Base-by-base conservation (phyloP, 1,139 yeast genomes). In the Lodderomyces jiufengensis region DNA sequence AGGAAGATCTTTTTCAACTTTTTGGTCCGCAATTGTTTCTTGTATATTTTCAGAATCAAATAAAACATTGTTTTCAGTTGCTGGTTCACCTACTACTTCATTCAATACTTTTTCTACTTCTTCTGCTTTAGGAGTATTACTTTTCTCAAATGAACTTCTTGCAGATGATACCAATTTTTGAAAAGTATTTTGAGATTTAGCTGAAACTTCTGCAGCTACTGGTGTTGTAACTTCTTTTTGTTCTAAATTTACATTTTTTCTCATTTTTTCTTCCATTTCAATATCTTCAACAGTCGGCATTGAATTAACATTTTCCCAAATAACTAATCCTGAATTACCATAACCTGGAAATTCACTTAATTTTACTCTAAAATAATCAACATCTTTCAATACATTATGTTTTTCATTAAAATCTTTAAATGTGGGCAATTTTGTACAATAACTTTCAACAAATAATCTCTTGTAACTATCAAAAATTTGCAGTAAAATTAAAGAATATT, bases 331-430 rank as follows among this genome's bases (percentile, higher is more conserved):
- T 1, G 82, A 72, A 42, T 78, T 70, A 0, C 83, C 84, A 42
- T 81, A 76, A 0, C 88, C 88, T 10, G 78, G 74, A 12, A 78
- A 53, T 33, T 74, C 78, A 31, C 75, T 69, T 24, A 82, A 59
- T 42, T 78, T 79, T 5, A 73, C 84, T 40, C 78, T 58, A 53
- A 82, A 81, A 49, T 73, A 81, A 47, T 76, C 80, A n/a, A 81
- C 67, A 57, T 83, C 92, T 34, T 69, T 67, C 46, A 81, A 59
- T 47, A 80, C 61, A 15, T 70, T 60, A 39, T 76, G 72, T 49
- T 75, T 74, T 40, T 76, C 79, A 41, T 71, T 66, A 34, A 73
- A 69, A 41, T 76, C 80, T 35, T 67, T 69, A 45, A 80, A 69
- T 39, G 63, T 67, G 4, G 72, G 68, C n/a, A 79, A 56, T 38